Base-by-base conservation (phyloP, 2,329 filamentous ascomycete species). In the Pyrenophora graminea region DNA sequence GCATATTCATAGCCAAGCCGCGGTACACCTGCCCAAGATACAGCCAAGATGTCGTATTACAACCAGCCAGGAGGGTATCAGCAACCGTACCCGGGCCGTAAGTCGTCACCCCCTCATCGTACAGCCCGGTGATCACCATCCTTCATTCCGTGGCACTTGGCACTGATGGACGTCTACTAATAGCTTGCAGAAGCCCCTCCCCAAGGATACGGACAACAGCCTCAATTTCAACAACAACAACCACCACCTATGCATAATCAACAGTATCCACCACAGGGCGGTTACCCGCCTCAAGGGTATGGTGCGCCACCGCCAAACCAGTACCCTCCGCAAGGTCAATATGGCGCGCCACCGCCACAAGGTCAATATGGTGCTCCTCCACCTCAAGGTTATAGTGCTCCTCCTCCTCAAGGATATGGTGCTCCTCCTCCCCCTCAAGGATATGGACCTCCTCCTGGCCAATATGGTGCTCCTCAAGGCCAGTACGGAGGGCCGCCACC, bases 281-380 rank as follows among this genome's bases (percentile, higher is more conserved):
- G 59, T 39, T 74, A 76, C 50, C 70, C 63, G 42, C 71, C 59
- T 36, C 65, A 67, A 45, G 58, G 61, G 23, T 67, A 62, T 48
- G 72, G 72, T 33, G 70, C 72, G 17, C 73, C 75, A 19, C 69
- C 64, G 36, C 70, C 62, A 39, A 61, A 62, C 32, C 58, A 60
- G 39, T 65, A 65, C n/a, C 63, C 59, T 23, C 52, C 52, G 12
- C 51, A 47, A 33, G 52, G 52, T 6, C 58, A 62, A 51, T 65
- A 65, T 21, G 58, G 60, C n/a, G 60, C 64, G 23, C 63, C 53
- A 5, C 63, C 59, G 18, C 52, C 52, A 13, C 51, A 47, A 33
- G 52, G 52, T 9, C 58, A 62, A 51, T 65, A 65, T 21, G 58
- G 60, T n/a, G 60, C 64, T 27, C 63, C 53, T 42, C 48, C 48